Evolutionary conservation across 805 yeast genomes (phyloP).

Genomic region (Cyberlindnera galapagoensis): DNA sequence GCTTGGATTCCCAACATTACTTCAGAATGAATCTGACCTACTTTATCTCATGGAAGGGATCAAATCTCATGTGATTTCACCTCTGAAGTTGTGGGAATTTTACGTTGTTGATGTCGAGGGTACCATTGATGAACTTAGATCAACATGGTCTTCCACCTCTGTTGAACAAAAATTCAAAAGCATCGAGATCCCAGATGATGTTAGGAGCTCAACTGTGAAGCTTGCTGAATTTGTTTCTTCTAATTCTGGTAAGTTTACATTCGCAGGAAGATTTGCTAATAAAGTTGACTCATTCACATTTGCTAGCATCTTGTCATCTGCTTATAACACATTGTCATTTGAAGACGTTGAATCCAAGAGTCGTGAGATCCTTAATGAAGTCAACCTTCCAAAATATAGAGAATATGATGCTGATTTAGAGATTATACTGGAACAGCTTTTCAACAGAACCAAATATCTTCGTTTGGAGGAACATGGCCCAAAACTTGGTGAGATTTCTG

Average conservation of each 20-base stretch:
- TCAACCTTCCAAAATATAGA: conserved; percentile 66
- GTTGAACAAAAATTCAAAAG: conserved; percentile 12
- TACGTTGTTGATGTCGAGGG: conserved; percentile 60
- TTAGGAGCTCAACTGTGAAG: conserved; percentile 30
- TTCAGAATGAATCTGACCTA: conserved; percentile 49
- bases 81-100: conserved; percentile 78
- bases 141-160: conserved; percentile 27
- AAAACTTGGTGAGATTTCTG: conserved; percentile 57
- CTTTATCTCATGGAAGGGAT: conserved; percentile 60
- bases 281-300: conserved; percentile 44
- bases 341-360: conserved; percentile 35
- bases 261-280: conserved; percentile 47
- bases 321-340: conserved; percentile 22
- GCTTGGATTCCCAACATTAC: conserved; percentile 55
- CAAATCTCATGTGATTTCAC: conserved; percentile 57
- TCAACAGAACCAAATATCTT: conserved; percentile 68
- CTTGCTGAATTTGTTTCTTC: conserved; percentile 44
- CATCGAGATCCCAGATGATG: conserved; percentile 41
- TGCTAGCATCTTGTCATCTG: conserved; percentile 41
- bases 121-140: conserved; percentile 33
- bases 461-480: conserved; percentile 84
- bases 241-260: conserved; percentile 31
- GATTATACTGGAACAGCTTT: conserved; percentile 61
- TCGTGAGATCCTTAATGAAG: conserved; percentile 57
- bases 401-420: conserved; percentile 69